Evolutionary conservation across 2,329 filamentous ascomycete species (phyloP), one percentile per base, ranked within the genome.

Genomic region (Trichoderma brevicompactum): DNA sequence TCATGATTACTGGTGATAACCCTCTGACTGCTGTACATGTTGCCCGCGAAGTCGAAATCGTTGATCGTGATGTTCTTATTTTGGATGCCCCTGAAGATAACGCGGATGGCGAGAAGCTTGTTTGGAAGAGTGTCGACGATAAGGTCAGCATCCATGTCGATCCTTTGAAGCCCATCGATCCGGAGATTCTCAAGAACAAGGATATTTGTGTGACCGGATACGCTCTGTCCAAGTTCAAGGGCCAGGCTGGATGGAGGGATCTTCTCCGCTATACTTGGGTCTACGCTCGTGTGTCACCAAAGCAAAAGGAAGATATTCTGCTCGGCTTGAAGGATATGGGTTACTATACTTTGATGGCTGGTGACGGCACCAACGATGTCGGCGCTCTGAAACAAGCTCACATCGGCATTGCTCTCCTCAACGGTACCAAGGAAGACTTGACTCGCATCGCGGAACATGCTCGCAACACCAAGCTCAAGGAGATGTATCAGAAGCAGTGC

Each of bases 1-100:
- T 99, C 71, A 99, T 99, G 95, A 99, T 99, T 70, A 99, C 95
- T 67, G 95, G 95, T 75, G 95, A 99, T 78, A 99, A 99, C 77
- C 94, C 95, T 12, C 85, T 99, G 60, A 99, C 95, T 46, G 95
- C 95, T 69, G 92, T 97, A 10, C 94, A 99, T 75, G 95, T 99
- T 65, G 95, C 95, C 15, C 89, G 90, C 68, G 90, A 97, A 76
- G 95, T 99, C 32, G 95, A 99, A 77, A 99, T 99, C 76, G 93
- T 99, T 15, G 95, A 99, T 74, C 90, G 95, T 65, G 94, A 98
- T 40, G 92, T 95, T 62, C 85, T 98, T 66, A 98, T 99, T 71
- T 84, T 99, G 32, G 95, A 99, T 76, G 92, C 94, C 2, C 95
- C 95, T 23, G 95, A 99, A 77, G 86, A 97, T 72, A 93, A 96